Evolutionary conservation across 306 rosid genomes (phyloP), one percentile per base, ranked within the genome.

Genomic region (Malus sieversii): DNA sequence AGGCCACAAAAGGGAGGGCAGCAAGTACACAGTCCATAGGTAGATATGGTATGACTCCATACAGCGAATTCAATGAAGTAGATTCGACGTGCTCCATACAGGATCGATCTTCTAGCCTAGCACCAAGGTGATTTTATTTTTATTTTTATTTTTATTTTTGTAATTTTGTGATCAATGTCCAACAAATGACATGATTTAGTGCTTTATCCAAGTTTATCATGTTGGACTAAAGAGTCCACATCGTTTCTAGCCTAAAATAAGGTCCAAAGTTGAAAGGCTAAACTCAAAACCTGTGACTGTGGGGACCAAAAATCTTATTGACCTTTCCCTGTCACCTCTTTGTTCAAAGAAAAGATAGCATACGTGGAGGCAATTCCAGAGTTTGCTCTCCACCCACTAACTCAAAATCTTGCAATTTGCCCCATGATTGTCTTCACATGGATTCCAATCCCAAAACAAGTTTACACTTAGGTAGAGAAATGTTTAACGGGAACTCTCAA

Each of bases 401-500:
- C 72, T 77, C 71, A 83, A n/a, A 48, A 75, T 62, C 73, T 72
- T 79, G 74, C 70, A 87, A 70, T 77, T 82, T 83, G 76, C 87
- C 85, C 66, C 86, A 87, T 85, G 81, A 86, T 79, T 87, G 88
- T 82, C 84, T 62, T 84, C 90, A 85, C 90, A 84, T 85, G 91
- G 86, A 79, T 71, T 76, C 84, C 86, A 79, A 72, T 78, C 83
- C 66, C 38, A 67, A 66, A 38, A 52, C 58, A 74, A 51, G 40
- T 44, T 10, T 79, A 71, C 66, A 7, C 40, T 35, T 9, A 0
- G 40, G 40, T 35, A 35, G 40, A 7, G 40, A 35, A 35, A 35
- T 35, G 40, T 35, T 35, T 1, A 35, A 35, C 2, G 40, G 40
- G 40, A 35, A 35, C 2, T 35, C 40, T 35, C 8, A 35, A 35